These are phyloP conservation scores for Populus alba DNA, from an alignment of 345 rosid genomes.

Conservation along the genomic window DNA sequence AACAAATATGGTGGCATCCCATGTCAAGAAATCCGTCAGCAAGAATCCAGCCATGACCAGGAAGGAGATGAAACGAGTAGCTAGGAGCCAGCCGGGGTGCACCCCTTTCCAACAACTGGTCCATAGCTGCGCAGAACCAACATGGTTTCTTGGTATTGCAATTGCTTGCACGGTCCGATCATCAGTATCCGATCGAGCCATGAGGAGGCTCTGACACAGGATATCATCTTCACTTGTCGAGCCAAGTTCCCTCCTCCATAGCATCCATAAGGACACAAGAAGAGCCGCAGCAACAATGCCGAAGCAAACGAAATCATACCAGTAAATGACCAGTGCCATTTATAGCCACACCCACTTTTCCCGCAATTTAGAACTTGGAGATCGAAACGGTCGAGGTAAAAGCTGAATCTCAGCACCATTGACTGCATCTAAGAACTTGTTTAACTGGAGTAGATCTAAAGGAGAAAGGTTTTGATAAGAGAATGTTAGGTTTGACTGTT, in stretches of 20 bases:
- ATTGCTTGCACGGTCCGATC: conserved; percentile 13
- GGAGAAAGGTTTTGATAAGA: neutral
- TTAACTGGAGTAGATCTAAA: neutral
- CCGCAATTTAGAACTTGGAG: neutral
- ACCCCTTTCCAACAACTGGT: conserved; percentile 74
- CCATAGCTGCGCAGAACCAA: conserved; percentile 60
- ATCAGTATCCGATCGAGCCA: conserved; percentile 31
- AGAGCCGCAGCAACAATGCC: conserved; percentile 62
- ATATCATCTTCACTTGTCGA: conserved; percentile 26
- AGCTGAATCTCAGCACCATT: too few species aligned
- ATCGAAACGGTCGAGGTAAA: too few species aligned
- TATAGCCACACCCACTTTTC: neutral
- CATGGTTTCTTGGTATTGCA: conserved; percentile 33
- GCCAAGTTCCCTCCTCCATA: conserved; percentile 51
- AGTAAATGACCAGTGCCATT: conserved; percentile 53
- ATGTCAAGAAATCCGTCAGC: conserved; percentile 52
- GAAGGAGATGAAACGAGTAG: conserved; percentile 63
- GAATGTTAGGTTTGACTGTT: conserved; percentile 25
- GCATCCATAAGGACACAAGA: conserved; percentile 51
- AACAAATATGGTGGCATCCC: conserved; percentile 52
- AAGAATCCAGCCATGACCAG: conserved; percentile 54
- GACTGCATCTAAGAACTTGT: neutral
- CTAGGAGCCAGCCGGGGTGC: conserved; percentile 82
- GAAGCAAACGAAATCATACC: conserved; percentile 80
- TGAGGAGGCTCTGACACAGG: conserved; percentile 44